A percentile compares a stretch with the other conserved stretches of the same genome.
Evolutionary conservation across 2,329 filamentous ascomycete genomes (phyloP).

Genomic region (Tolypocladium pustulatum): DNA sequence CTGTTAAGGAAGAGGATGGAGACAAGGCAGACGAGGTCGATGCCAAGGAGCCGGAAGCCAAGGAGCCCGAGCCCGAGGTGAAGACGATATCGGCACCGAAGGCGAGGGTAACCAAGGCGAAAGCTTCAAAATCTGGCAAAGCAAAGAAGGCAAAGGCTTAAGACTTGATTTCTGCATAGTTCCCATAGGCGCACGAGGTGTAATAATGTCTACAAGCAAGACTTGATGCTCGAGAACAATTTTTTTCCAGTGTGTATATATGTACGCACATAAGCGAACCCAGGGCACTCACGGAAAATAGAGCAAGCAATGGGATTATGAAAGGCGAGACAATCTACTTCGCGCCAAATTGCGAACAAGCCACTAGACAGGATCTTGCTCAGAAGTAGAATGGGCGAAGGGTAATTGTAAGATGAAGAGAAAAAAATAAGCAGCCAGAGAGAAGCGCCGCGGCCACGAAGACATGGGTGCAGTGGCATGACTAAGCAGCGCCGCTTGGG

Average conservation of each 20-base stretch:
- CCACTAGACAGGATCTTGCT: constrained; percentile 23
- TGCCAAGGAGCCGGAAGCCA: constrained; percentile 9
- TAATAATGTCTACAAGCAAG: not conserved
- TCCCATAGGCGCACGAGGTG: not conserved
- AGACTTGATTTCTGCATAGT: constrained; percentile 6
- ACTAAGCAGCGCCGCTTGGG: not conserved
- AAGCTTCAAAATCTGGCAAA: constrained; percentile 11
- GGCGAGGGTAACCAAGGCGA: constrained; percentile 19
- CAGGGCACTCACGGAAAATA: constrained; percentile 33
- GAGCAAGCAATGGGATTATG: constrained; percentile 48
- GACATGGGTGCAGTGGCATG: not conserved
- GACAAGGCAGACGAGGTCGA: constrained; percentile 9
- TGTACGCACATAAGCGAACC: constrained; percentile 56
- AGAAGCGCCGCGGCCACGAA: not conserved
- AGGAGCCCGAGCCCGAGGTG: constrained; percentile 10
- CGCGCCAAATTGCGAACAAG: constrained; percentile 34
- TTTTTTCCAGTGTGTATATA: constrained; percentile 8
- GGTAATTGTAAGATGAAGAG: constrained; percentile 36
- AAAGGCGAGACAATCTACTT: constrained; percentile 49
- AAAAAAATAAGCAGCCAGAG: constrained; percentile 10
- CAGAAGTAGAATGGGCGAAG: constrained; percentile 25
- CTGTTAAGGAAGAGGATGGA: constrained; percentile 6
- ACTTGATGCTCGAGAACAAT: not conserved
- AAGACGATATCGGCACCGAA: constrained; percentile 15
- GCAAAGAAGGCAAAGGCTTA: constrained; percentile 29